Evolutionary conservation across 768 basidiomycete genomes (phyloP), one percentile per base, ranked within the genome.

Genomic region (Suillus cothurnatus): DNA sequence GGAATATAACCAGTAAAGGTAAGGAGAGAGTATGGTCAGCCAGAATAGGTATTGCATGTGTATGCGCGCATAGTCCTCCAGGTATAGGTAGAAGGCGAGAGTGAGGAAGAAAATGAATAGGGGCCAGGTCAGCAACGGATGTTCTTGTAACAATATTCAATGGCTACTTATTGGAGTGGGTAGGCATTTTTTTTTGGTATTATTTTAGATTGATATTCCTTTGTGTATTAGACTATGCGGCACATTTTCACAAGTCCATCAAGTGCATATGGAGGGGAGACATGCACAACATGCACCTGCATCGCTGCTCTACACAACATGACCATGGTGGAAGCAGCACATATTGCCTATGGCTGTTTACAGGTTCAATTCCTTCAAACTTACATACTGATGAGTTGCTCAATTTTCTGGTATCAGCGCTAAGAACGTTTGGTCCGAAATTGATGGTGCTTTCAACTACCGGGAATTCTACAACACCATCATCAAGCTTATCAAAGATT

Each of bases 301-400:
- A 69, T 67, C 34, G 61, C 68, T 0, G 28, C 50, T 7, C 43
- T 69, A n/a, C 61, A 67, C 52, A 36, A 61, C 14, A 67, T 69
- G 68, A 66, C 53, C n/a, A 62, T 17, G 4, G 50, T 69, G 4
- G 62, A 62, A 49, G 38, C 63, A 0, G 60, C 43, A 17, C 63
- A 67, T 61, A 67, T 69, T 28, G 57, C 66, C 14, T 69, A 69
- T 57, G 23, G 38, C 2, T 62, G 65, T 12, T n/a, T 69, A 9
- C 68, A 67, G 41, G 66, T 69, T 64, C 12, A 62, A 41, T 11
- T n/a, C 1, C 12, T 56, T 34, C 34, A 43, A 52, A 19, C n/a
- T n/a, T 36, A 38, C 19, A 11, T 52, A 38, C 21, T 61, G 7
- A 15, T 6, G 6, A 5, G 32, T 23, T 4, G 0, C 52, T 63